Evolutionary conservation across 2,329 filamentous ascomycete species (phyloP).

Genomic region (Plectosphaerella sp.): DNA sequence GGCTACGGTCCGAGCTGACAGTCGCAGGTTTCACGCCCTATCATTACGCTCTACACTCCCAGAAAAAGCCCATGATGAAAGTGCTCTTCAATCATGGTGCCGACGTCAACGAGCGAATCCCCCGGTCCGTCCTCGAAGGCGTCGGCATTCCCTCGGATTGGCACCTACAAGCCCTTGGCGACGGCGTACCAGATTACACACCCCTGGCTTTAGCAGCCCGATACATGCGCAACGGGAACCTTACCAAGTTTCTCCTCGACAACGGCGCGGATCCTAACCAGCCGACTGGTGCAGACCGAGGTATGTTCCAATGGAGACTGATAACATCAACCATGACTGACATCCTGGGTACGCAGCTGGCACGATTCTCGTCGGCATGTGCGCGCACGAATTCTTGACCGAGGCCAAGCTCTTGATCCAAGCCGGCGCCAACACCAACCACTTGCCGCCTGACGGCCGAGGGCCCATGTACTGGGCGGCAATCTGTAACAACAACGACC

Average conservation of each 20-base stretch:
- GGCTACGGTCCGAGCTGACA: background rate
- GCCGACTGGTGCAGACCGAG: background rate
- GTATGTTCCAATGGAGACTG: background rate
- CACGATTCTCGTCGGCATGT: background rate
- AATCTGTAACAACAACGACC: background rate
- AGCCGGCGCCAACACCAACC: background rate
- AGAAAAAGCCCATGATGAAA: background rate
- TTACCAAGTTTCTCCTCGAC: background rate
- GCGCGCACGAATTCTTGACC: background rate
- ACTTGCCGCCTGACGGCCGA: background rate
- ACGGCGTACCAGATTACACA: background rate
- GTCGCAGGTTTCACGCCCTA: background rate
- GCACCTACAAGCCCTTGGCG: background rate
- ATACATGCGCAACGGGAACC: background rate
- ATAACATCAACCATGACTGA: background rate
- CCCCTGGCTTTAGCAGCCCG: background rate
- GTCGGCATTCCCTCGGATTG: background rate
- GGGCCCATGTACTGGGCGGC: background rate
- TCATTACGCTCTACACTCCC: background rate
- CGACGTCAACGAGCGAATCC: constrained; percentile 24
- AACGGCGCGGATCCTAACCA: background rate
- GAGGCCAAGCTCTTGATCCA: background rate
- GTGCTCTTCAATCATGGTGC: constrained; percentile 1
- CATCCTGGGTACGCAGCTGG: background rate
- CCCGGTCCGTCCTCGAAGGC: constrained; percentile 74